Percentiles rank a stretch among this genome's conserved stretches.
Evolutionary conservation across 1,284 basidiomycete species (phyloP).

Genomic region (Heliocybe sulcata): DNA sequence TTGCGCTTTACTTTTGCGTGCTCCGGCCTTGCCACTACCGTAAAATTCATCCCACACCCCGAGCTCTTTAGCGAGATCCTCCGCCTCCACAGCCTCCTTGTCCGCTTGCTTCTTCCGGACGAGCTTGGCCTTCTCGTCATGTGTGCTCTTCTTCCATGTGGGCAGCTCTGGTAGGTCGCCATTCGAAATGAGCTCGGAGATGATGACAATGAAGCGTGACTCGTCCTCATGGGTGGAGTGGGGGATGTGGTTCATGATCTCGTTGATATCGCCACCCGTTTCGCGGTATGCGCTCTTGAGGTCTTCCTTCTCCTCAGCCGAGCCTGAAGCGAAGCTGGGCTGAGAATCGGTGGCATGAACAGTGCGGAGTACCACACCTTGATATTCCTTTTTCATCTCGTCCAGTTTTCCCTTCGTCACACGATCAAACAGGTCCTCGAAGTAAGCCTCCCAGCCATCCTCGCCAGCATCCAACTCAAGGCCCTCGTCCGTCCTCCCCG

Average conservation of each 20-base stretch:
- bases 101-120: slow-evolving; percentile 68
- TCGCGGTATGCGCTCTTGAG: slow-evolving; percentile 66
- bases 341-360: not conserved
- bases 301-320: slow-evolving; percentile 76
- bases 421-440: slow-evolving; percentile 80
- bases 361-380: slow-evolving; percentile 48
- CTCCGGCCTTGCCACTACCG: slow-evolving; percentile 68
- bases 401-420: slow-evolving; percentile 83
- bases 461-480: slow-evolving; percentile 69
- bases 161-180: slow-evolving; percentile 51
- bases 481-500: slow-evolving; percentile 78
- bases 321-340: slow-evolving; percentile 42
- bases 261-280: slow-evolving; percentile 63
- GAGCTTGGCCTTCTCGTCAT: slow-evolving; percentile 73
- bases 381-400: slow-evolving; percentile 87
- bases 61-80: slow-evolving; percentile 78
- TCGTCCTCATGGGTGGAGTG: slow-evolving; percentile 83
- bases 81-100: slow-evolving; percentile 82
- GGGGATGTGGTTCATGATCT: slow-evolving; percentile 80
- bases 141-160: slow-evolving; percentile 65
- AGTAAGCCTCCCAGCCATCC: slow-evolving; percentile 91
- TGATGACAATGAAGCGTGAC: slow-evolving; percentile 65
- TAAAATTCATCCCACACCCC: slow-evolving; percentile 97
- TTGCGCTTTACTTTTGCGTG: slow-evolving; percentile 37
- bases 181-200: slow-evolving; percentile 62